Base-by-base conservation (phyloP, 2,329 filamentous ascomycete genomes). In the Penicillium sclerotigenum region DNA sequence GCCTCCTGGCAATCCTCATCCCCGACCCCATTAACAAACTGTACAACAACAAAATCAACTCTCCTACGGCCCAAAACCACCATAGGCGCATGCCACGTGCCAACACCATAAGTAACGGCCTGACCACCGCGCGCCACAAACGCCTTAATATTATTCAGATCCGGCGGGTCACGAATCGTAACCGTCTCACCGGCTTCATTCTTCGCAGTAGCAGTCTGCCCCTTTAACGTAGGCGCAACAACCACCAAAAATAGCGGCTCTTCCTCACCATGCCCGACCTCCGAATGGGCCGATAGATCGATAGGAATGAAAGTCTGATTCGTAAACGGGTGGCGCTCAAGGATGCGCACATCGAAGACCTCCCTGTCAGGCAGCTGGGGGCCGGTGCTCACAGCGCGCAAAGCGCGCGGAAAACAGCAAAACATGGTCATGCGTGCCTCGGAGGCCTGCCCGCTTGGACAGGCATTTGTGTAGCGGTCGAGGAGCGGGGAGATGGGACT, bases 71-170 rank as follows among this genome's bases (percentile, higher is more conserved):
- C 92, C 47, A 97, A 74, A 16, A 90, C 91, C 14, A 91, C 89
- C 93, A 99, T 97, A 0, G 94, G 94, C 59, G 93, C 91, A 78
- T 99, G 94, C 93, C 87, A 99, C 52, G 91, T 97, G 5, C 91
- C 94, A 1, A 89, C 86, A 1, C 84, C 91, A 72, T 97, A 99
- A 3, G 91, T 97, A 14, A 99, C 90, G 11, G 91, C 92, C 77
- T 96, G 91, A 24, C 82, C 81, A 3, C 85, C 87, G 47, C 81
- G 83, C 1, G 90, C 92, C 52, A 95, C 76, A 71, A 97, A 99
- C 0, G 91, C 93, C 63, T 80, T 82, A 37, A 96, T 66, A 9
- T 83, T 80, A 22, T 73, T 71, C 38, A 96, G 69, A 72, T 97
- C 91, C 0, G 94, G 93, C 18, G 90, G 64, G 69, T 80, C 49